Evolutionary conservation across 2,329 filamentous ascomycete species (phyloP), one percentile per base, ranked within the genome.

Genomic region (Fusarium piperis): DNA sequence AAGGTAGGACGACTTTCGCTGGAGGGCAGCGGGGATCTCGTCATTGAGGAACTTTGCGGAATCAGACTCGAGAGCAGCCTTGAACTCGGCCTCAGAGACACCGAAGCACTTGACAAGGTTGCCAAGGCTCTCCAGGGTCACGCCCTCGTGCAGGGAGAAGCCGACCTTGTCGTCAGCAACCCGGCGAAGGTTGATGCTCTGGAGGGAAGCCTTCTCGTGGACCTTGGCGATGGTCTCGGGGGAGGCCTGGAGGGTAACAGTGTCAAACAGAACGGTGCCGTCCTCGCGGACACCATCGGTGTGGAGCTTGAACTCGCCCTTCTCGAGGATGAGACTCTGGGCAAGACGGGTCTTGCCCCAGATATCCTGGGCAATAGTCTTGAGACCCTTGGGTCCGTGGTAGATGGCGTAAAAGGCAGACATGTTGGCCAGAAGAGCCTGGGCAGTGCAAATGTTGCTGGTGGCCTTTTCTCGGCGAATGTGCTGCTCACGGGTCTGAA

Each of bases 391-490:
- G 1, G 95, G 95, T 8, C 95, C 95, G 80, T 98, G 95, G 82
- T 98, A 98, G 58, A 98, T 87, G 59, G 94, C 95, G 79, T 97
- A 98, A 83, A 98, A 92, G 58, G 95, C 94, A 75, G 90, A 95
- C 94, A 98, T 98, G 81, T 98, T 98, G 44, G 95, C 95, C 52
- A 98, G 86, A 32, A 98, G 85, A 8, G 95, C 95, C 83, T 98
- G 95, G 1, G 95, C 95, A 1, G 95, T 98, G 85, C 95, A 98
- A 64, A 98, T 95, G 80, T 98, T 98, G 85, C 94, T 97, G 3
- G 95, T 98, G 1, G 95, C 95, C 87, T 98, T 98, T 81, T 98
- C 95, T 77, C 95, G 90, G 71, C 95, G 90, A 80, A 98, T 98
- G 80, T 98, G 95, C 85, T 98, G 95, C 84, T 98, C 95, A 76